Evolutionary conservation across 768 basidiomycete species (phyloP).

Genomic region (Clavaria fumosa): DNA sequence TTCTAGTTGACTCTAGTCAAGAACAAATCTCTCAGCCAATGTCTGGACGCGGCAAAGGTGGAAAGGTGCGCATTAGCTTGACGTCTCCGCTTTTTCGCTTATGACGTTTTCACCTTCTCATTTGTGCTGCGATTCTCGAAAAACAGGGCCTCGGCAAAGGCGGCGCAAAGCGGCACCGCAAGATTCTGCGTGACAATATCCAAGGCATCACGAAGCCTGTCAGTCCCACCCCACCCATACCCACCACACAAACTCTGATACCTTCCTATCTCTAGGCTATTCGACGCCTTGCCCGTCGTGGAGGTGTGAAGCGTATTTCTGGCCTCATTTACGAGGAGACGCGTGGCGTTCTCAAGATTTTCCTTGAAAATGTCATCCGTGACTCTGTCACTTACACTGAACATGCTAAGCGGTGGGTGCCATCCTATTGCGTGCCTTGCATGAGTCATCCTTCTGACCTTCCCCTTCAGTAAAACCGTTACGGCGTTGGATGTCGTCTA

Average conservation of each 20-base stretch:
- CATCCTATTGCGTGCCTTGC: background rate
- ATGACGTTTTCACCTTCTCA: background rate
- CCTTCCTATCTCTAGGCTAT: conserved; percentile 17
- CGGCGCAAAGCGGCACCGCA: conserved; percentile 60
- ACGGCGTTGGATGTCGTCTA: conserved; percentile 51
- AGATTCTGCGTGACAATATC: conserved; percentile 55
- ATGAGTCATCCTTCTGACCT: background rate
- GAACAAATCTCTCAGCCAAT: no score
- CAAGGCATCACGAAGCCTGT: conserved; percentile 36
- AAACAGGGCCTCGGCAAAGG: conserved; percentile 59
- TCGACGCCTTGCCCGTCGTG: conserved; percentile 42
- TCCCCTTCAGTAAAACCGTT: conserved; percentile 31
- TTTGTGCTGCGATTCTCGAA: background rate
- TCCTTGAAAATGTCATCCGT: conserved; percentile 36
- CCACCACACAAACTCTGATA: conserved; percentile 5
- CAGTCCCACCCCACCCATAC: conserved; percentile 1
- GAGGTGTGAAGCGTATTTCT: conserved; percentile 32
- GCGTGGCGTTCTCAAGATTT: conserved; percentile 38
- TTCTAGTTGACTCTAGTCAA: no score
- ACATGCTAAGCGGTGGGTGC: conserved; percentile 42
- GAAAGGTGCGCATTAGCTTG: conserved; percentile 43
- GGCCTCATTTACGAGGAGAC: conserved; percentile 44
- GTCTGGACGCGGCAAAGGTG: conserved; percentile 69
- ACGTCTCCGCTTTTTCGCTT: background rate
- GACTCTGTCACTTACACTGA: conserved; percentile 68